phyloP scores from a whole-genome alignment of 2,329 filamentous ascomycete genomes.

The Aspergillus ochraceoroseus region DNA sequence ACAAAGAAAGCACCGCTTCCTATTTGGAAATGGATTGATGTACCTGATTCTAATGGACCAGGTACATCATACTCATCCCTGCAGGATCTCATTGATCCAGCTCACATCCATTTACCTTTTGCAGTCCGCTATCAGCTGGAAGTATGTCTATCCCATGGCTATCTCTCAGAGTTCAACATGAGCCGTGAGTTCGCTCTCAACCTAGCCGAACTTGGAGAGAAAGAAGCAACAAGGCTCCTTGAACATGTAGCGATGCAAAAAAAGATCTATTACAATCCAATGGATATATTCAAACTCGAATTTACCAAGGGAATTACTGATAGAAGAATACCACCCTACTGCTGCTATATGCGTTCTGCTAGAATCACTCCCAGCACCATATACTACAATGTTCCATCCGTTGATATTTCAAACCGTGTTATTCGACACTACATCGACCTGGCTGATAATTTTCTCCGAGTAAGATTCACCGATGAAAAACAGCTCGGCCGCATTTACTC shows the following conservation, averaged over 20 bases:
- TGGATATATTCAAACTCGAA: constrained; percentile 61
- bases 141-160: constrained; percentile 77
- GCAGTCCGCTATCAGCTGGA: constrained; percentile 84
- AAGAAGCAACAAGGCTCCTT: constrained; percentile 61
- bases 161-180: constrained; percentile 72
- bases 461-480: constrained; percentile 84
- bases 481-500: constrained; percentile 57
- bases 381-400: constrained; percentile 67
- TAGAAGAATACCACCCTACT: constrained; percentile 63
- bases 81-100: constrained; percentile 34
- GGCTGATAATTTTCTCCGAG: constrained; percentile 76
- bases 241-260: constrained; percentile 67
- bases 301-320: constrained; percentile 46
- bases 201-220: constrained; percentile 51
- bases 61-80: constrained; percentile 32
- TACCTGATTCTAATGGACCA: constrained; percentile 22
- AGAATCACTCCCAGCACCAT: constrained; percentile 80
- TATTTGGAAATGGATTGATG: constrained; percentile 43
- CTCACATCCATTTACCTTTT: constrained; percentile 55
- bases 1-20: constrained; percentile 19
- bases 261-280: constrained; percentile 61
- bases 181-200: constrained; percentile 60
- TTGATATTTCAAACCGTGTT: constrained; percentile 85
- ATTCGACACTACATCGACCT: constrained; percentile 65
- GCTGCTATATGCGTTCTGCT: constrained; percentile 68